Evolutionary conservation across 371 early-diverging fungal genomes (phyloP), one percentile per base, ranked within the genome.

Genomic region (Mucor irregularis): DNA sequence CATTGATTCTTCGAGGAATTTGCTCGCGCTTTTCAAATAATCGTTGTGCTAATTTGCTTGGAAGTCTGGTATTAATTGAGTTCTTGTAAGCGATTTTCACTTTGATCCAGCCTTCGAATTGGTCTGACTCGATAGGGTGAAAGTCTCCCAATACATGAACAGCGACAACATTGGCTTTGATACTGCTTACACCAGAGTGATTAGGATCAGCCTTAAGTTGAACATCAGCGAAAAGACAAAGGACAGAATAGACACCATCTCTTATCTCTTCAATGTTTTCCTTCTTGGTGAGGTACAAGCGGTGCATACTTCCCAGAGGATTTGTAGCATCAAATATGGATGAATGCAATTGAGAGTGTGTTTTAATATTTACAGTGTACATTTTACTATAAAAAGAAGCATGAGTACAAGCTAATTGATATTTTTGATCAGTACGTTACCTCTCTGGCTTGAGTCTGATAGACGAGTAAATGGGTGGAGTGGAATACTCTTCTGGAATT

Each of bases 71-170:
- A 7, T 52, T 43, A 6, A 55, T 46, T 2, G 22, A 7, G 1
- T 19, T 46, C 5, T 13, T 21, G 11, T 22, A 33, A n/a, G 46
- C 49, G 1, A 67, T 49, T n/a, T 58, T 62, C 5, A 58, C 56
- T 49, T 67, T 62, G 10, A 67, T 62, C 58, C 58, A 58, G 3
- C 63, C 56, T 16, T 58, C 37, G 16, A 56, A 26, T 9, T 21
- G 33, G 6, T 24, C 33, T 8, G n/a, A 13, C 0, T 19, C 9
- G 3, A 19, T 21, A 5, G 48, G 35, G 31, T 64, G 64, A 13
- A 65, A 56, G 4, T 61, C 56, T 0, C 78, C 74, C 3, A 78
- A 30, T 17, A 73, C 73, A 17, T 67, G 69, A 4, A 61, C 74
- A 17, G 66, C 43, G 3, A 40, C 57, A 6, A 64, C 66, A 31